Conservation (phyloP, 2,329 filamentous ascomycete species). For the Microdochium nivale region DNA sequence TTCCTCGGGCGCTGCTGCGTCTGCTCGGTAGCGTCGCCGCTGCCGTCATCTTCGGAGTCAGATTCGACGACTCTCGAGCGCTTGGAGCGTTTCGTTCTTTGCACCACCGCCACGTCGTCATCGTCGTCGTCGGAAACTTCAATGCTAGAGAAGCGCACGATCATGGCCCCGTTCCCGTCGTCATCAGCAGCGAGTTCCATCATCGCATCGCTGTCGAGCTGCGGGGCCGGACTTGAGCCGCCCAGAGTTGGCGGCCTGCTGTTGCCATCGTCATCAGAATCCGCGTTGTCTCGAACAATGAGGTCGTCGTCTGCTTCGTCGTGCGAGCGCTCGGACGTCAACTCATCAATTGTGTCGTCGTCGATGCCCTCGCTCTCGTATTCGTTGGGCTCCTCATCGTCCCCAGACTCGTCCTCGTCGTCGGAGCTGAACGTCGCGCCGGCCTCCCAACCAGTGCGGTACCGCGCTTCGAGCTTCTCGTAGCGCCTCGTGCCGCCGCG, state of each 20-base stretch:
- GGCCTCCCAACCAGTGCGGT: constrained; percentile 2
- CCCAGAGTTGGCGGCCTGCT: background rate
- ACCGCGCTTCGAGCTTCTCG: constrained; percentile 2
- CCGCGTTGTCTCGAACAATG: background rate
- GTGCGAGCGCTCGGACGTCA: constrained; percentile 1
- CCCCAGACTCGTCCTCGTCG: constrained; percentile 1
- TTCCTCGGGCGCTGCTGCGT: background rate
- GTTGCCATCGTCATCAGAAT: background rate
- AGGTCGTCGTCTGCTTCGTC: constrained; percentile 6
- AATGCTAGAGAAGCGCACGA: background rate
- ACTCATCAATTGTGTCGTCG: constrained; percentile 11
- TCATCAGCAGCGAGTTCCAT: background rate
- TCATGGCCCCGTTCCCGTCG: background rate
- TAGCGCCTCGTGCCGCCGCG: constrained; percentile 3
- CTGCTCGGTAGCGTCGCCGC: background rate
- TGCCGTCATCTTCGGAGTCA: constrained; percentile 6
- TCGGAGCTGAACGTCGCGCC: constrained; percentile 2
- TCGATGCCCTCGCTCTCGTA: constrained; percentile 15
- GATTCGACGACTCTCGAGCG: constrained; percentile 9
- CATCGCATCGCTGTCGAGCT: background rate
- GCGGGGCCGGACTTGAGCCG: background rate
- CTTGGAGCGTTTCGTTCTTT: constrained; percentile 5
- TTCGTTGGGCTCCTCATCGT: constrained; percentile 9
- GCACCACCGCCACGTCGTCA: constrained; percentile 5
- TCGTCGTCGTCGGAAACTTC: constrained; percentile 7